These are phyloP conservation scores for Mucor plumbeus DNA, from an alignment of 371 early-diverging fungal genomes.

Conservation along the genomic window DNA sequence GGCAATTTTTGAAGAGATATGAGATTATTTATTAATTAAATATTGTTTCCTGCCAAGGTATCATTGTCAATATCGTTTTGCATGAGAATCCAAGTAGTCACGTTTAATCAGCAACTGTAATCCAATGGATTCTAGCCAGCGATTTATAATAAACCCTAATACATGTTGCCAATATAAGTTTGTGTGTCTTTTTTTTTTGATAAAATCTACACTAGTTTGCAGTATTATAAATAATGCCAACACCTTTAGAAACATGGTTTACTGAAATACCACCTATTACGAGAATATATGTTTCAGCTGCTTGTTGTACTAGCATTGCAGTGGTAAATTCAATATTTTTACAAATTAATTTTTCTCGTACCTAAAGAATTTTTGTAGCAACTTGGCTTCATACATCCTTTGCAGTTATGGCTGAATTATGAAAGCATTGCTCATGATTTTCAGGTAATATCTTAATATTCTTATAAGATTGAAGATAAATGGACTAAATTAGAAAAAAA, in stretches of 20 bases:
- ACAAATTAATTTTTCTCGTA: neutral
- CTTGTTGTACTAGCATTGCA: constrained; percentile 76
- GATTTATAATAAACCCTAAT: neutral
- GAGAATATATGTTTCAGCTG: constrained; percentile 81
- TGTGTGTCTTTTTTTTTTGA: neutral
- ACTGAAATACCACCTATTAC: constrained; percentile 89
- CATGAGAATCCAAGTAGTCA: constrained; percentile 1
- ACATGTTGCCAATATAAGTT: no score
- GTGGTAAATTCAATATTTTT: constrained; percentile 57
- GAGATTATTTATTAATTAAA: neutral
- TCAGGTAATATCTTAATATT: constrained; percentile 60
- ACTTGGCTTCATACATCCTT: constrained; percentile 70
- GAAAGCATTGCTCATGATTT: constrained; percentile 65
- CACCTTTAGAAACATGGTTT: constrained; percentile 92
- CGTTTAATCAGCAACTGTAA: neutral
- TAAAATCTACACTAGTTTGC: neutral
- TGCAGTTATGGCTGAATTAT: constrained; percentile 85
- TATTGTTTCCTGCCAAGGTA: neutral
- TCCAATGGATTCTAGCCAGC: neutral
- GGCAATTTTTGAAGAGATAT: no score
- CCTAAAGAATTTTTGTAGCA: constrained; percentile 43
- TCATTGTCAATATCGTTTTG: neutral
- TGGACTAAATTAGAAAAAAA: neutral
- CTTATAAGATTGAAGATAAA: neutral
- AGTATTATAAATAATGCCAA: constrained; percentile 34